phyloP scores from a whole-genome alignment of 2,329 filamentous ascomycete species.

The Zasmidium cellare region DNA sequence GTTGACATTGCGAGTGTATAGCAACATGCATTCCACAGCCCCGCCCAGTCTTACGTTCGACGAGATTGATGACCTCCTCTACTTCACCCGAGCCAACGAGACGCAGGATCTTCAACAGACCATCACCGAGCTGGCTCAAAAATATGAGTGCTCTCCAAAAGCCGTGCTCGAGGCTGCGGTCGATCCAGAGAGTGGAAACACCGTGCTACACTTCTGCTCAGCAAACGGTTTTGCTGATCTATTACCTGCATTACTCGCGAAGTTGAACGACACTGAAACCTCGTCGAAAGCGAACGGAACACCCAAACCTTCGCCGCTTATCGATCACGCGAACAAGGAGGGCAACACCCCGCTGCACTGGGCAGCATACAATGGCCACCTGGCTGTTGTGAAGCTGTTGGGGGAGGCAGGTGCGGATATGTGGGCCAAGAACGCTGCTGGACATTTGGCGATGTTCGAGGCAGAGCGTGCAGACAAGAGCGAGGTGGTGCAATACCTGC shows the following conservation, averaged over 20 bases:
- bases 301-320: constrained; percentile 42
- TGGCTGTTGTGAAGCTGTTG: constrained; percentile 75
- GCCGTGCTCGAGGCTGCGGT: constrained; percentile 69
- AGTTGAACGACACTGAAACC: constrained; percentile 9
- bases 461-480: constrained; percentile 51
- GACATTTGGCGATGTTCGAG: constrained; percentile 63
- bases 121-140: constrained; percentile 61
- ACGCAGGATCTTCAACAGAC: constrained; percentile 63
- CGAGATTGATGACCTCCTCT: constrained; percentile 87
- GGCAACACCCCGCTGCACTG: constrained; percentile 94
- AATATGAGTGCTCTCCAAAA: constrained; percentile 60
- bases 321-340: constrained; percentile 72
- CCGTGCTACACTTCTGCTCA: constrained; percentile 82
- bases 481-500: constrained; percentile 50
- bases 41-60: constrained; percentile 62
- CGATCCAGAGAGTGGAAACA: constrained; percentile 76
- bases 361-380: constrained; percentile 86
- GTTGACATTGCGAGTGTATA: not conserved
- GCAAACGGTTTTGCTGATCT: constrained; percentile 74
- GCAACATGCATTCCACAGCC: not conserved
- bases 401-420: constrained; percentile 76
- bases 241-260: constrained; percentile 23
- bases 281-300: not conserved
- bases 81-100: constrained; percentile 79
- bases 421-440: constrained; percentile 75